Conservation (phyloP, 495 filamentous ascomycete genomes). For the Trichoderma reesei region DNA sequence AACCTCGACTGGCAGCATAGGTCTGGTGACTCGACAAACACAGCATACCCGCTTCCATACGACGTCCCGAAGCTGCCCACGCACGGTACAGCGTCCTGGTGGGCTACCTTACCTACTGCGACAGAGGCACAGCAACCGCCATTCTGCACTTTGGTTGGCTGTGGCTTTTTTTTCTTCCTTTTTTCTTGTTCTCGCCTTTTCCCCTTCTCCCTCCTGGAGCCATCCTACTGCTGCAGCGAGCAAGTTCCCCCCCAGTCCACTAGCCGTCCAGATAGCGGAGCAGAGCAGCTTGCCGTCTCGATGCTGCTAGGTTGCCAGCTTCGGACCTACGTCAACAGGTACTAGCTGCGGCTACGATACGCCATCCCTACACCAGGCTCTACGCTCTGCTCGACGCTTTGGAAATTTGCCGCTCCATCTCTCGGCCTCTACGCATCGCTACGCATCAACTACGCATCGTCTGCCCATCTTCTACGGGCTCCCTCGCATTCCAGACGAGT, state of each 20-base stretch:
- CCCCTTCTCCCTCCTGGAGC: neutral
- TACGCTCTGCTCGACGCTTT: neutral
- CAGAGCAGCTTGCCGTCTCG: neutral
- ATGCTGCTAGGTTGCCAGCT: constrained; percentile 3
- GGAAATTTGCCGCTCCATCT: neutral
- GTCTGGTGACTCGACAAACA: constrained; percentile 9
- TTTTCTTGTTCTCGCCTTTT: too few relatives aligned
- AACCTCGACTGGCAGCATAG: constrained; percentile 4
- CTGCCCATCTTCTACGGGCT: neutral
- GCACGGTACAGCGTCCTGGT: constrained; percentile 11
- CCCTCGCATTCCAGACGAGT: constrained; percentile 5
- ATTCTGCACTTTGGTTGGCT: constrained; percentile 7
- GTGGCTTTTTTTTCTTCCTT: constrained; percentile 15
- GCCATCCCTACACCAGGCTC: neutral
- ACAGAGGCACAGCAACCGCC: constrained; percentile 15
- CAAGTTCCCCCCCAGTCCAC: constrained; percentile 14
- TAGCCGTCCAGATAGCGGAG: neutral
- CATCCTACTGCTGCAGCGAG: constrained; percentile 16
- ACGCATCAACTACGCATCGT: too few relatives aligned
- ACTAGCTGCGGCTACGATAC: neutral
- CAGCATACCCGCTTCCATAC: constrained; percentile 8
- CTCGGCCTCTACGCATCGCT: too few relatives aligned
- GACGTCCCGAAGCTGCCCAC: constrained; percentile 14
- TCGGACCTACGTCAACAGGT: constrained; percentile 5
- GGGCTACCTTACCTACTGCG: constrained; percentile 5